Evolutionary conservation across 768 basidiomycete species (phyloP).

Genomic region (Tulasnella sp.): DNA sequence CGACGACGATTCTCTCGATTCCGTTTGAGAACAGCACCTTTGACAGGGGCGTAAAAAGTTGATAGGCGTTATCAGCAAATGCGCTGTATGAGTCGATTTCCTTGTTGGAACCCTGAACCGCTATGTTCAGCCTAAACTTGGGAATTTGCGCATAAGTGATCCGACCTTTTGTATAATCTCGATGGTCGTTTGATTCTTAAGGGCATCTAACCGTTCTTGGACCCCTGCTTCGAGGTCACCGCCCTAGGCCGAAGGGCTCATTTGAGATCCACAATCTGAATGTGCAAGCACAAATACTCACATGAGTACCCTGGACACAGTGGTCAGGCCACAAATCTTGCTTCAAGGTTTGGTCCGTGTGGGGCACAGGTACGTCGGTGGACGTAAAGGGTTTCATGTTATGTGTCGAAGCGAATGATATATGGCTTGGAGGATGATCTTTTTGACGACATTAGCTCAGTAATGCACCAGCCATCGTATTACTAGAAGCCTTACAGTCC

Average conservation of each 20-base stretch:
- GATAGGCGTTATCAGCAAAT: constrained; percentile 48
- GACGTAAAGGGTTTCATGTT: constrained; percentile 31
- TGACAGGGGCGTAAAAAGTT: constrained; percentile 38
- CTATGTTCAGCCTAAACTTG: background rate
- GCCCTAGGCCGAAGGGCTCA: constrained; percentile 32
- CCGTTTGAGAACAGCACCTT: constrained; percentile 30
- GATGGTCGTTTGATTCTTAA: constrained; percentile 19
- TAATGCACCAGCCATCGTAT: no score
- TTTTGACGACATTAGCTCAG: background rate
- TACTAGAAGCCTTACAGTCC: no score
- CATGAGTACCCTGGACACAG: constrained; percentile 42
- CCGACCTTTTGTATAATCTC: constrained; percentile 25
- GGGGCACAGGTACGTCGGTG: constrained; percentile 25
- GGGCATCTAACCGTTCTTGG: constrained; percentile 33
- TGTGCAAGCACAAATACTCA: background rate
- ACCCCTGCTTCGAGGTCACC: constrained; percentile 48
- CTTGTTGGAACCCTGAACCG: constrained; percentile 36
- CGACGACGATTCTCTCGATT: constrained; percentile 48
- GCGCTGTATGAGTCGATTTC: constrained; percentile 73
- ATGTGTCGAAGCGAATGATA: constrained; percentile 57
- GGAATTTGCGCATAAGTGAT: background rate
- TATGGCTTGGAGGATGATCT: constrained; percentile 38
- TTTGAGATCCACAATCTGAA: background rate
- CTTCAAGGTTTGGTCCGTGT: constrained; percentile 24
- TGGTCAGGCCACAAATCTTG: constrained; percentile 76